Conservation (phyloP, 1,284 basidiomycete species). For the Salmacisia buchloeana region DNA sequence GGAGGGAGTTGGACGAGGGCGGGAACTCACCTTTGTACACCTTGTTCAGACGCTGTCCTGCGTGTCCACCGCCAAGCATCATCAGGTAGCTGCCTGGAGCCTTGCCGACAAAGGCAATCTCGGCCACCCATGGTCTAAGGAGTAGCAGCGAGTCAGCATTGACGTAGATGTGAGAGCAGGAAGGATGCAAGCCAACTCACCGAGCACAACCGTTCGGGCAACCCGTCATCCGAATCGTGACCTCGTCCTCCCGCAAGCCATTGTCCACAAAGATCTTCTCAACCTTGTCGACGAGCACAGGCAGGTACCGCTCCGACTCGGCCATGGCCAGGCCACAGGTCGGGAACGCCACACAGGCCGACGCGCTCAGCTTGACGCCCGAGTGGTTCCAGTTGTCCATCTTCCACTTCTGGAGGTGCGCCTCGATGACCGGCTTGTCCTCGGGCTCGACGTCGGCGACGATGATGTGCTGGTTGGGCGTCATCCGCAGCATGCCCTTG, state of each 20-base stretch:
- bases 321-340: conserved; percentile 92
- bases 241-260: conserved; percentile 84
- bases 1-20: conserved; percentile 26
- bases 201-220: conserved; percentile 50
- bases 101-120: conserved; percentile 94
- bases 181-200: neutral
- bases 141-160: neutral
- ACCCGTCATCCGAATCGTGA: conserved; percentile 84
- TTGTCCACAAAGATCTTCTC: conserved; percentile 90
- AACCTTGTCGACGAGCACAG: conserved; percentile 86
- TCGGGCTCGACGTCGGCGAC: conserved; percentile 69
- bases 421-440: conserved; percentile 68
- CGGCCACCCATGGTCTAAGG: conserved; percentile 78
- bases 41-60: conserved; percentile 89
- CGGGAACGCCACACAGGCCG: conserved; percentile 89
- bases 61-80: conserved; percentile 91
- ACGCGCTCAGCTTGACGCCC: conserved; percentile 63
- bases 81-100: conserved; percentile 88
- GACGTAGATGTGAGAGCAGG: too few species aligned
- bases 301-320: conserved; percentile 91
- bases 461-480: conserved; percentile 85
- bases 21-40: conserved; percentile 56
- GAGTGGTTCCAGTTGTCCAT: conserved; percentile 80
- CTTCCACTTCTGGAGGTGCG: conserved; percentile 75
- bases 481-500: conserved; percentile 83